Evolutionary conservation across 2,329 filamentous ascomycete species (phyloP).

Genomic region (Xylariales sp.): DNA sequence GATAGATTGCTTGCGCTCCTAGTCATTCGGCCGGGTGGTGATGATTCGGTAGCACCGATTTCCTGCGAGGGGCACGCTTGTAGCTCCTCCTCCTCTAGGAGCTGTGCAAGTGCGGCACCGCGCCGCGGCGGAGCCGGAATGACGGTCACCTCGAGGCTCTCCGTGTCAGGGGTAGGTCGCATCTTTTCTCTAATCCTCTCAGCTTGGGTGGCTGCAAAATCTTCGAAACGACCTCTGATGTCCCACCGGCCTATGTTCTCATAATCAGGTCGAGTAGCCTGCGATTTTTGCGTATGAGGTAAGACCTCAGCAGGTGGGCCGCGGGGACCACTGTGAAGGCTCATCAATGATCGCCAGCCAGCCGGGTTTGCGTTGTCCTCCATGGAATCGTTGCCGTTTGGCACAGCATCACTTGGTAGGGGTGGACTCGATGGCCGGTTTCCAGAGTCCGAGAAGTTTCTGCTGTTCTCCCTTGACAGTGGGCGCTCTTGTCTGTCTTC

Average conservation of each 20-base stretch:
- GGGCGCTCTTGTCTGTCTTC: conserved; percentile 30
- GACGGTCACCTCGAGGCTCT: conserved; percentile 52
- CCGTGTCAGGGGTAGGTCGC: conserved; percentile 48
- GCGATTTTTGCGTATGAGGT: conserved; percentile 24
- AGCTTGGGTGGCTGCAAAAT: conserved; percentile 57
- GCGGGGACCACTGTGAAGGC: conserved; percentile 17
- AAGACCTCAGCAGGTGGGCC: conserved; percentile 27
- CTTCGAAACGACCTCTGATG: conserved; percentile 51
- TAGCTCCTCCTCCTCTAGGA: conserved; percentile 48
- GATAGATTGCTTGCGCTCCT: conserved; percentile 12
- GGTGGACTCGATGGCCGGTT: conserved; percentile 11
- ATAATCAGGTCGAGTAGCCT: conserved; percentile 18
- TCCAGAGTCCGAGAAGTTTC: conserved; percentile 19
- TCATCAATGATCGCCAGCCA: conserved; percentile 20
- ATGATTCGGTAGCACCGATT: conserved; percentile 2
- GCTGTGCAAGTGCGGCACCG: conserved; percentile 50
- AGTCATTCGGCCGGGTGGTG: conserved; percentile 1
- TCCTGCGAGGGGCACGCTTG: background rate
- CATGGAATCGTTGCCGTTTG: background rate
- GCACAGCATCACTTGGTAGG: background rate
- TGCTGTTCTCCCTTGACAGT: conserved; percentile 31
- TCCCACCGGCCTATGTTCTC: conserved; percentile 45
- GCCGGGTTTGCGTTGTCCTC: conserved; percentile 7
- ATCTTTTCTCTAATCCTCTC: conserved; percentile 55
- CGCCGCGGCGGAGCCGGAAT: conserved; percentile 59